These are phyloP conservation scores for Leccinellum albellum DNA, from an alignment of 768 basidiomycete species.

Conservation along the genomic window DNA sequence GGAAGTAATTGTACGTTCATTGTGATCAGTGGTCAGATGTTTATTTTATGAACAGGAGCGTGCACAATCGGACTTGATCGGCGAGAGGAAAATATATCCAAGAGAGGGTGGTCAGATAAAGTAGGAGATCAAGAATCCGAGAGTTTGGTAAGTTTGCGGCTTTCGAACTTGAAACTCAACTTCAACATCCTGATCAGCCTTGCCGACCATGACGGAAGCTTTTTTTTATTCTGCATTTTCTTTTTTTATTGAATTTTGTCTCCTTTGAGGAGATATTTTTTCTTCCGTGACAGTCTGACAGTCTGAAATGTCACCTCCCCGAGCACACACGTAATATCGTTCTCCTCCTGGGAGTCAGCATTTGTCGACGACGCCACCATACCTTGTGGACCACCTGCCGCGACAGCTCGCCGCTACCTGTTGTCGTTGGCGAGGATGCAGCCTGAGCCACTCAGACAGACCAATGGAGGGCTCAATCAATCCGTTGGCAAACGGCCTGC, in stretches of 20 bases:
- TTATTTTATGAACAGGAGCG: constrained; percentile 7
- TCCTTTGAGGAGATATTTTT: constrained; percentile 15
- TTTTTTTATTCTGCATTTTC: constrained; percentile 3
- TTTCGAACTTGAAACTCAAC: constrained; percentile 34
- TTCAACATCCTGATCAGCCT: constrained; percentile 21
- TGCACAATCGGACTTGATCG: constrained; percentile 33
- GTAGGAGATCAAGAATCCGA: constrained; percentile 28
- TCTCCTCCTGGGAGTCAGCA: background rate
- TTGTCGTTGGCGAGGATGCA: background rate
- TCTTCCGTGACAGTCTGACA: constrained; percentile 23
- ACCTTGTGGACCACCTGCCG: background rate
- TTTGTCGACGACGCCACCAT: constrained; percentile 3
- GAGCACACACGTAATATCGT: constrained; percentile 25
- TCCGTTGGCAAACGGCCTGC: background rate
- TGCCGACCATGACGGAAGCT: constrained; percentile 30
- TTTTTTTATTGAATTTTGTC: background rate
- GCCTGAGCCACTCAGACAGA: background rate
- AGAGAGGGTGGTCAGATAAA: constrained; percentile 25
- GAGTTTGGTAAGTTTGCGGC: constrained; percentile 26
- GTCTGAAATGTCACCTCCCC: constrained; percentile 1
- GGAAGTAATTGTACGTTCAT: constrained; percentile 10
- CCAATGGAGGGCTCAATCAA: background rate
- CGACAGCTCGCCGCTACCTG: background rate
- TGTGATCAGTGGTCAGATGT: constrained; percentile 14
- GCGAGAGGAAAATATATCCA: constrained; percentile 30